Evolutionary conservation across 2,329 filamentous ascomycete species (phyloP).

Genomic region (Alternaria brassicae): DNA sequence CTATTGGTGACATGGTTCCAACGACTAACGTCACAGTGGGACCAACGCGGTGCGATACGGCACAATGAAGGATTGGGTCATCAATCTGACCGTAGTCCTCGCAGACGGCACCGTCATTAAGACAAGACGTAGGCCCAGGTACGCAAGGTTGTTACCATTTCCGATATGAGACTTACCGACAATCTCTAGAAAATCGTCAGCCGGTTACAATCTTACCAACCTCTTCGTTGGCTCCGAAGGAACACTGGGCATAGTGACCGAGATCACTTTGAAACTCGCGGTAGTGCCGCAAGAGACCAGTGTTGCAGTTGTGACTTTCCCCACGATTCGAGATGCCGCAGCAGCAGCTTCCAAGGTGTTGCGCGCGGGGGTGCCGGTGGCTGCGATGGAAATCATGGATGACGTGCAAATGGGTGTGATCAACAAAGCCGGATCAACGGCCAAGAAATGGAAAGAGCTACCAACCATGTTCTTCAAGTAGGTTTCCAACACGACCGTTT

Average conservation of each 20-base stretch:
- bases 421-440: slow-evolving; percentile 74
- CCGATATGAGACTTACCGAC: background rate
- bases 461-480: slow-evolving; percentile 85
- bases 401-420: slow-evolving; percentile 87
- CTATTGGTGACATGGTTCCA: background rate
- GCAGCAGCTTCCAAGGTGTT: slow-evolving; percentile 78
- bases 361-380: slow-evolving; percentile 74
- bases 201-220: slow-evolving; percentile 82
- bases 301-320: slow-evolving; percentile 81
- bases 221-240: slow-evolving; percentile 84
- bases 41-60: slow-evolving; percentile 83
- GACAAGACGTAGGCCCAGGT: slow-evolving; percentile 74
- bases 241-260: slow-evolving; percentile 80
- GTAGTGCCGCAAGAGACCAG: slow-evolving; percentile 77
- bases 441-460: slow-evolving; percentile 74
- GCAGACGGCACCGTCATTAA: slow-evolving; percentile 82
- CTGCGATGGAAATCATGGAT: slow-evolving; percentile 86
- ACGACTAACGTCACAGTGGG: slow-evolving; percentile 58
- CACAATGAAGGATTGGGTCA: slow-evolving; percentile 88
- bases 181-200: slow-evolving; percentile 69
- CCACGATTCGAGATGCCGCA: slow-evolving; percentile 76
- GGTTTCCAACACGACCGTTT: slow-evolving; percentile 24
- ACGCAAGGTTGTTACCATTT: slow-evolving; percentile 19
- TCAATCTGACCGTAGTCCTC: slow-evolving; percentile 81
- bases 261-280: slow-evolving; percentile 81